Base-by-base conservation (phyloP, 2,329 filamentous ascomycete genomes). In the Colletotrichum sp. region DNA sequence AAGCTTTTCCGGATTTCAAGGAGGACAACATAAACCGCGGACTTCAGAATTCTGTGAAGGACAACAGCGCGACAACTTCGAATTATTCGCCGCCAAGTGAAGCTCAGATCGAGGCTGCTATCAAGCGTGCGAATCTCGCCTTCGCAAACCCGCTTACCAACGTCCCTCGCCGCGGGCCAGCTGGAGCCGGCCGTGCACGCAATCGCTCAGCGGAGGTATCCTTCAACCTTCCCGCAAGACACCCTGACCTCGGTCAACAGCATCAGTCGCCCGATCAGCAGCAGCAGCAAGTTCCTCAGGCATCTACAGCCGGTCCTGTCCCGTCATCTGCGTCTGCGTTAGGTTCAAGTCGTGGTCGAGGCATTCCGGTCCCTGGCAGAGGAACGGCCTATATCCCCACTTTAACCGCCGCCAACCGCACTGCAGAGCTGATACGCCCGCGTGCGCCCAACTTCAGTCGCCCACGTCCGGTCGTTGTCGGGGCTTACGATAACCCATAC, bases 401-500 rank as follows among this genome's bases (percentile, higher is more conserved):
- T 13, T 67, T 77, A 57, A 30, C 72, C 48, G 57, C 67, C 12
- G 55, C 66, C 24, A 76, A 64, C 63, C 55, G 67, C 59, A 76
- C 63, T 39, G 52, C 36, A 57, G 48, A 59, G 57, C 72, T 65
- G 39, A 66, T 71, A 61, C 71, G 72, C 32, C 72, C 67, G 28
- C 66, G 39, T 39, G 52, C 60, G 28, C 34, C 66, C 24, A 68
- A 64, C 21, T 55, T 48, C 60, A 55, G 74, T 66, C 76, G 74
- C 43, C 76, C 43, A 21, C 43, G 43, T 52, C 43, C 76, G 26
- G 48, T 75, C 12, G 43, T 76, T 32, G 70, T 77, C 30, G 76
- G 76, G 60, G 76, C 66, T 28, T 77, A 63, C 71, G 76, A 77
- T 43, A 76, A 77, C 57, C 67, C 70, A 16, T 67, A 73, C 59